Evolutionary conservation across 176 grass and related monocot species (phyloP).

Genomic region (Musa beccarii): DNA sequence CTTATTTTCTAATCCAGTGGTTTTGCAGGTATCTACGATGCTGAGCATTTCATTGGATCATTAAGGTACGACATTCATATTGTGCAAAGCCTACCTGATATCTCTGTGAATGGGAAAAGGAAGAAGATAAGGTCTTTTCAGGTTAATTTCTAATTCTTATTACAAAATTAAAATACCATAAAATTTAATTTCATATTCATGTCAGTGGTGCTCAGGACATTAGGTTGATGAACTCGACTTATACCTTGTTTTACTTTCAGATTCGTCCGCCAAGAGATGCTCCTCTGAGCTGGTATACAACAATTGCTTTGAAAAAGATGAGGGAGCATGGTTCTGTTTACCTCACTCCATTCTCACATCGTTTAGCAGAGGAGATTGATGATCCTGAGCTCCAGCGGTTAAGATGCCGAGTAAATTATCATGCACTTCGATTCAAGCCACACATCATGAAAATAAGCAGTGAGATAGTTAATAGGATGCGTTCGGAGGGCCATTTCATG

Average conservation of each 20-base stretch:
- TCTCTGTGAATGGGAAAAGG: conserved; percentile 60
- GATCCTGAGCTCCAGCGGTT: conserved; percentile 87
- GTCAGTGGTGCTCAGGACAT: too few relatives aligned
- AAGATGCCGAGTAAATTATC: conserved; percentile 97
- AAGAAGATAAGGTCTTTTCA: conserved; percentile 83
- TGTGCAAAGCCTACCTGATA: conserved; percentile 65
- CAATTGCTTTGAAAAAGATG: conserved; percentile 78
- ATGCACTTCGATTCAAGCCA: conserved; percentile 86
- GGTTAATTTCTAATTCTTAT: conserved; percentile 15
- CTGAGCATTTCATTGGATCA: conserved; percentile 78
- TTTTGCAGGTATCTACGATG: conserved; percentile 98
- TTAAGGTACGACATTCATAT: conserved; percentile 79
- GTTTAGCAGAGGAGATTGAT: conserved; percentile 81
- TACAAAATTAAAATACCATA: too few relatives aligned
- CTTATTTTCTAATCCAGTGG: conserved; percentile 37
- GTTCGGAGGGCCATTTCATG: conserved; percentile 80
- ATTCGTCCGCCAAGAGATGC: conserved; percentile 93
- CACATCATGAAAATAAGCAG: conserved; percentile 85
- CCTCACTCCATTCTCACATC: conserved; percentile 97
- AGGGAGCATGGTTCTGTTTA: conserved; percentile 85
- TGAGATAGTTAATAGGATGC: conserved; percentile 83
- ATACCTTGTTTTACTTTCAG: conserved; percentile 27
- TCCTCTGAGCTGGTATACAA: conserved; percentile 84
- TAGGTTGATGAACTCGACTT: too few relatives aligned
- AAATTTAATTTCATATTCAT: conserved; percentile 13